These are phyloP conservation scores for Boletellus ananiceps DNA, from an alignment of 768 basidiomycete species.

Conservation along the genomic window DNA sequence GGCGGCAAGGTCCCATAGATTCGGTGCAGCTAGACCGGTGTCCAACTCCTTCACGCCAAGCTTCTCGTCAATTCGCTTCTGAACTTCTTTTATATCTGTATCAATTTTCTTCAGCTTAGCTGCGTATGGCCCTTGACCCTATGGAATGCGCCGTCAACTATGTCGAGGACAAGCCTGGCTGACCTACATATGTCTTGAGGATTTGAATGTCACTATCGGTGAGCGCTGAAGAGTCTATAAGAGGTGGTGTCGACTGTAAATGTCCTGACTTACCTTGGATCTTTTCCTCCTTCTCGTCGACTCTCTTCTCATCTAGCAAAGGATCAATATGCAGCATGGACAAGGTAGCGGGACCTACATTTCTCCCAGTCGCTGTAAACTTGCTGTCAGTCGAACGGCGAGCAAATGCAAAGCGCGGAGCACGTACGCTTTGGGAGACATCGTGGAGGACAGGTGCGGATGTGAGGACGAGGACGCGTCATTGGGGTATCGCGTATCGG, in stretches of 20 bases:
- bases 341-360: constrained; percentile 48
- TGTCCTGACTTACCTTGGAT: constrained; percentile 62
- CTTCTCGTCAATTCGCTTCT: constrained; percentile 96
- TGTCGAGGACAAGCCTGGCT: not conserved
- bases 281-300: constrained; percentile 87
- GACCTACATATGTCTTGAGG: constrained; percentile 90
- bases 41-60: constrained; percentile 98
- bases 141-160: constrained; percentile 5
- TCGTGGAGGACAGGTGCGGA: constrained; percentile 36
- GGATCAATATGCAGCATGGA: constrained; percentile 4
- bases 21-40: constrained; percentile 94
- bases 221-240: constrained; percentile 52
- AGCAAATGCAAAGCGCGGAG: not conserved
- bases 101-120: constrained; percentile 83
- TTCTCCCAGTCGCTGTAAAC: constrained; percentile 94
- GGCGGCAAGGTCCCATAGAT: constrained; percentile 94
- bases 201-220: constrained; percentile 99
- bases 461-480: constrained; percentile 34
- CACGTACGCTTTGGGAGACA: constrained; percentile 95
- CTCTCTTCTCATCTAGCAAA: constrained; percentile 72
- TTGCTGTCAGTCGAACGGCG: constrained; percentile 4
- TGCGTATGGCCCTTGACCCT: constrained; percentile 99
- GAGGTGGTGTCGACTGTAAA: not conserved
- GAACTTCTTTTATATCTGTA: constrained; percentile 89
- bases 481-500: constrained; percentile 28